A percentile compares a stretch with the other conserved stretches of the same genome.
Conservation (phyloP, 2,329 filamentous ascomycete genomes). For the Ophiognomonia clavigignenti-juglandacearum region DNA sequence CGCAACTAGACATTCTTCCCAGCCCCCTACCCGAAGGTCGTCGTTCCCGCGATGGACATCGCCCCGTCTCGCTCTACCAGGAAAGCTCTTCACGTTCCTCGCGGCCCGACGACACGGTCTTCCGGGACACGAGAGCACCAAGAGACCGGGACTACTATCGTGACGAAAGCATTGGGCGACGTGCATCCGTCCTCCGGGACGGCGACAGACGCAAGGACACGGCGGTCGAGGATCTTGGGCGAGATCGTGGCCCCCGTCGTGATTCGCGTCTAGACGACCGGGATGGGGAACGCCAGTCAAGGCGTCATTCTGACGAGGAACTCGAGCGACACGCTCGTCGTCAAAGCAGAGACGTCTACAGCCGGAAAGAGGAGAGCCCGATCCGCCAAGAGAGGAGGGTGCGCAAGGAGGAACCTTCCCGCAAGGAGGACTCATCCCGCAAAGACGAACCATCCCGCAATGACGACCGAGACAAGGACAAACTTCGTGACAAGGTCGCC, state of each 20-base stretch:
- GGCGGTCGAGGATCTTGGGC: constrained; percentile 30
- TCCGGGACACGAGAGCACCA: constrained; percentile 37
- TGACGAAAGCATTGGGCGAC: constrained; percentile 40
- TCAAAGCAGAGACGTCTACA: constrained; percentile 9
- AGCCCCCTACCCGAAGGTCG: constrained; percentile 27
- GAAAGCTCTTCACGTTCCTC: constrained; percentile 40
- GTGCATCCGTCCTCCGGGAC: constrained; percentile 50
- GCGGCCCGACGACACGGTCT: constrained; percentile 42
- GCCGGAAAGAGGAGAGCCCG: constrained; percentile 13
- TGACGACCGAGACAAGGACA: constrained; percentile 35
- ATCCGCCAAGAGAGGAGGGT: constrained; percentile 17
- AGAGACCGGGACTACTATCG: constrained; percentile 37
- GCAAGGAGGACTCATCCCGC: too few species aligned
- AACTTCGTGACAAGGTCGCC: constrained; percentile 43
- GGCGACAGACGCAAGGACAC: constrained; percentile 24
- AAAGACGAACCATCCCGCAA: constrained; percentile 24
- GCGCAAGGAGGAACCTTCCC: constrained; percentile 9
- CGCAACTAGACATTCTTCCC: constrained; percentile 28
- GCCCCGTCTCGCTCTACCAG: constrained; percentile 50
- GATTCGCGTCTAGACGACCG: constrained; percentile 20
- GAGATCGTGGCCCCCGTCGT: constrained; percentile 15
- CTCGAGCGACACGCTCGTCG: constrained; percentile 17
- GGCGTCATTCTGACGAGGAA: constrained; percentile 25
- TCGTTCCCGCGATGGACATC: constrained; percentile 27
- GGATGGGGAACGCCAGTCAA: constrained; percentile 21